phyloP scores from a whole-genome alignment of 805 yeast genomes.

The Saccharomycopsis microspora region DNA sequence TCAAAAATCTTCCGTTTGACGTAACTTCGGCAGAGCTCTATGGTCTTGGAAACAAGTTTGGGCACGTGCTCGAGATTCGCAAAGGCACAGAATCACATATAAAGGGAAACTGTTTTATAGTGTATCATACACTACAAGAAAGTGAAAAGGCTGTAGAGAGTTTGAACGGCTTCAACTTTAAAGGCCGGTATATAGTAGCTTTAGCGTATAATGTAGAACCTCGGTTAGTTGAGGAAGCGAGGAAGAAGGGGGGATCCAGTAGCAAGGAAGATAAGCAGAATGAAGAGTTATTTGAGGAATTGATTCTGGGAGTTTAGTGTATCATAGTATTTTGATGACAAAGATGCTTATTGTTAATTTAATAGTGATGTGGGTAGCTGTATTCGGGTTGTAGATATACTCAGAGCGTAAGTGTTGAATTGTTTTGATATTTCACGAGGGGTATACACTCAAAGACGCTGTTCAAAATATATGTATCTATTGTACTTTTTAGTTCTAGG shows the following conservation, averaged over 20 bases:
- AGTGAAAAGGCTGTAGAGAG: constrained; percentile 26
- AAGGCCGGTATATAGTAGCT: constrained; percentile 30
- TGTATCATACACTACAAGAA: constrained; percentile 23
- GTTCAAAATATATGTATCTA: too few species aligned
- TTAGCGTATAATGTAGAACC: constrained; percentile 24
- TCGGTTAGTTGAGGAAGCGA: constrained; percentile 18
- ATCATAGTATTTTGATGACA: too few species aligned
- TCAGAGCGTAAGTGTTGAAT: too few species aligned
- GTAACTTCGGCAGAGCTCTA: constrained; percentile 23
- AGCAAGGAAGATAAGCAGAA: background rate
- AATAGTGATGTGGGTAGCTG: too few species aligned
- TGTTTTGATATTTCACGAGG: too few species aligned
- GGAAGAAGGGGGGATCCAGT: background rate
- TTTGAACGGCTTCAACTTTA: constrained; percentile 31
- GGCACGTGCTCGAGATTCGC: constrained; percentile 28
- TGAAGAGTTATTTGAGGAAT: background rate
- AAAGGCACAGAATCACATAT: constrained; percentile 14
- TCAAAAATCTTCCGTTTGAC: constrained; percentile 30
- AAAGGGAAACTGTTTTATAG: constrained; percentile 28
- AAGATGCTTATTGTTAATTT: too few species aligned
- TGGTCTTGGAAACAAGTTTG: constrained; percentile 26
- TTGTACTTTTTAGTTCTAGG: too few species aligned
- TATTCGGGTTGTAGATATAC: too few species aligned
- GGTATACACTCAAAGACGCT: too few species aligned
- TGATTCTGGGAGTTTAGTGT: background rate